Base-by-base conservation (phyloP, 129 eudicot species). In the Smallanthus sonchifolius region DNA sequence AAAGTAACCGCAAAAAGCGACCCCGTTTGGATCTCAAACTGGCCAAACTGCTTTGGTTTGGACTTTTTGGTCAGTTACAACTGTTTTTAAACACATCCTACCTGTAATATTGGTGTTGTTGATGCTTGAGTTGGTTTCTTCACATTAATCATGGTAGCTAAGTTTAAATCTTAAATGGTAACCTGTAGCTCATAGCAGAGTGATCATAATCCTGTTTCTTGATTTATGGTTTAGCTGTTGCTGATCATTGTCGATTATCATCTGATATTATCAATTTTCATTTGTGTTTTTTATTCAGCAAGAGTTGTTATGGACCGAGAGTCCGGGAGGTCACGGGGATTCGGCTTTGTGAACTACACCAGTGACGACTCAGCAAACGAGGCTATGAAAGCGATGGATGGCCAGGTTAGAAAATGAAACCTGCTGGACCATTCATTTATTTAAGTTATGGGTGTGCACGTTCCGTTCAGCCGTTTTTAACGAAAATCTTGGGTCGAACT, bases 251-350 rank as follows among this genome's bases (percentile, higher is more conserved):
- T 55, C 32, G 49, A 11, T 9, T 24, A 28, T 63, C n/a, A 37
- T 30, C 54, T 64, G 3, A 65, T 28, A n/a, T n/a, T n/a, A n/a
- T n/a, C n/a, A n/a, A 17, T n/a, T n/a, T n/a, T 11, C 4, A 1
- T 19, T 34, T 11, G 52, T 37, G 9, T n/a, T n/a, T 24, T 67
- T 14, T 44, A 38, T 76, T 47, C 87, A 90, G 96, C 91, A 4
- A 81, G 83, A 72, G 82, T 90, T 20, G 68, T 90, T 60, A 83
- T 78, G 0, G 93, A 90, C 76, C 81, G 96, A 82, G 89, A 87
- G 9, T 43, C 86, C 0, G 96, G 96, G 57, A 87, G 86, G 73
- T 90, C 96, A 0, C 85, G 90, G 83, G 96, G 96, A 15, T 90
- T 87, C 10, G 96, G 96, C 7, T 90, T 90, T 78, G 93, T 90